Conservation (phyloP, 73 alveolate genomes). For the Tetrahymena elliotti region DNA sequence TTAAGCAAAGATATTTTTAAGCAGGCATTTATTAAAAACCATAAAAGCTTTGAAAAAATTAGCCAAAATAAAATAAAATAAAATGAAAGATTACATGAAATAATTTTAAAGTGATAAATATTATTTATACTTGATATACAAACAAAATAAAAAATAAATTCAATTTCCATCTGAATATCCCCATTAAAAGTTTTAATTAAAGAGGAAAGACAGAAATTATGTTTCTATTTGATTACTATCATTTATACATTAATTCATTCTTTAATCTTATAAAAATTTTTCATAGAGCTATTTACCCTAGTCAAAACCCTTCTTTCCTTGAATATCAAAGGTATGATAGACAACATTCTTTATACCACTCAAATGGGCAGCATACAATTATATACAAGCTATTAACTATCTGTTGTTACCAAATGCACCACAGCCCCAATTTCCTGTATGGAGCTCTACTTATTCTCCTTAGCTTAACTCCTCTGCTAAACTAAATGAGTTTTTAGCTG, state of each 20-base stretch:
- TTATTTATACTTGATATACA: no score
- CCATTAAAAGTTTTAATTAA: neutral
- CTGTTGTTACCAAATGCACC: neutral
- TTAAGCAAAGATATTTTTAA: no score
- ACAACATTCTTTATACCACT: neutral
- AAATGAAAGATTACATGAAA: no score
- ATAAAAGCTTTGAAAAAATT: no score
- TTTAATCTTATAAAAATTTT: neutral
- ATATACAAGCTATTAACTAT: neutral
- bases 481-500: neutral
- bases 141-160: no score
- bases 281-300: neutral
- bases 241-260: neutral
- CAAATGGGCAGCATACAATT: neutral
- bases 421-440: neutral
- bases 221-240: neutral
- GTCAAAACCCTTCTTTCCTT: neutral
- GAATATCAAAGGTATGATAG: neutral
- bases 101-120: no score
- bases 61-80: no score
- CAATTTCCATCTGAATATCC: neutral
- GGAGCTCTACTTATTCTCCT: neutral
- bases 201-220: neutral
- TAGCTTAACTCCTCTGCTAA: neutral
- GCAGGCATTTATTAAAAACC: no score